Conservation (phyloP, 495 filamentous ascomycete species). For the Aspergillus haitiensis region DNA sequence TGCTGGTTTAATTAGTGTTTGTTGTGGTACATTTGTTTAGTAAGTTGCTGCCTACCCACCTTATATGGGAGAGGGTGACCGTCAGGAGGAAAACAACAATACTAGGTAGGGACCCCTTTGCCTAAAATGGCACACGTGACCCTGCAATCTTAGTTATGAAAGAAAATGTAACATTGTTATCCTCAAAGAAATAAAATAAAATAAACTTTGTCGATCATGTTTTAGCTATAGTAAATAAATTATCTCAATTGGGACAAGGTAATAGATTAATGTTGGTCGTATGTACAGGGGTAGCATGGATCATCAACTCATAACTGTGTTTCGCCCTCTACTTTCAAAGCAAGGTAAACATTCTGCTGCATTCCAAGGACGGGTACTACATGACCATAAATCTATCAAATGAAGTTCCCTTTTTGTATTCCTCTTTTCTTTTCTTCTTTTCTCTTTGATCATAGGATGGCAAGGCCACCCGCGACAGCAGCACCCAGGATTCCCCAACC, state of each 20-base stretch:
- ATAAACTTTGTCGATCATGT: neutral
- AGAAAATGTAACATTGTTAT: no score
- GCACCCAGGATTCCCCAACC: constrained; percentile 38
- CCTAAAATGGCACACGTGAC: no score
- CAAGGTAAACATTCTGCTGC: no score
- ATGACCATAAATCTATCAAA: neutral
- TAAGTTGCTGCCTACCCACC: no score
- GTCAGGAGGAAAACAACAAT: no score
- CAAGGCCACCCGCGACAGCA: constrained; percentile 33
- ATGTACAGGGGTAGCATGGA: neutral
- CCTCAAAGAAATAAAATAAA: neutral
- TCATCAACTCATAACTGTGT: neutral
- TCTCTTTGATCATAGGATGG: constrained; percentile 27
- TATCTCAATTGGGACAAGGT: no score
- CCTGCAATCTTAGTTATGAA: no score
- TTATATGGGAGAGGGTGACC: no score
- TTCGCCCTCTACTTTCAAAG: neutral
- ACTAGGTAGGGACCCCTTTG: no score
- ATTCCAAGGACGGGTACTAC: no score
- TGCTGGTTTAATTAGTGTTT: neutral
- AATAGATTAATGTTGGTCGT: neutral
- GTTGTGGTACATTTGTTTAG: no score
- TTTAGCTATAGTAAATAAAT: neutral
- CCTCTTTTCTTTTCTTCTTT: constrained; percentile 1
- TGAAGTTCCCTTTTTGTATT: neutral